Percentiles rank a stretch among this genome's conserved stretches.
Evolutionary conservation across 2,329 filamentous ascomycete genomes (phyloP).

Genomic region (Leptographium galeiforme): DNA sequence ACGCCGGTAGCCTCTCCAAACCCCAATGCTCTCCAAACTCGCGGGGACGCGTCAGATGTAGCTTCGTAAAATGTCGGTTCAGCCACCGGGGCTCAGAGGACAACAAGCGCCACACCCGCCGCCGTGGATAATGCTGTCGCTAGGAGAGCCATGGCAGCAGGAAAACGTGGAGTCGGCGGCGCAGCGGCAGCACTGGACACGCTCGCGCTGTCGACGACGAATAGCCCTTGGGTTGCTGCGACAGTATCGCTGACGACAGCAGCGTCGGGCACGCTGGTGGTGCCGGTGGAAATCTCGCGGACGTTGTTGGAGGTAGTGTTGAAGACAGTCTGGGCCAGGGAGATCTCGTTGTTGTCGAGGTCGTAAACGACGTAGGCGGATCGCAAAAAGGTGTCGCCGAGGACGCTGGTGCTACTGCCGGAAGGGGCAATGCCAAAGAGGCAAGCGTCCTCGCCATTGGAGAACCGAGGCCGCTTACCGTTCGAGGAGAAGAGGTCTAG

Average conservation of each 20-base stretch:
- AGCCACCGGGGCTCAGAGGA: too few species aligned
- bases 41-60: too few species aligned
- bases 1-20: too few species aligned
- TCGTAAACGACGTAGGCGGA: constrained; percentile 68
- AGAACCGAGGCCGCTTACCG: constrained; percentile 35
- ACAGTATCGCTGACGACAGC: constrained; percentile 34
- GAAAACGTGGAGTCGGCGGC: too few species aligned
- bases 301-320: constrained; percentile 38
- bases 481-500: constrained; percentile 34
- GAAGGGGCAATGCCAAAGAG: constrained; percentile 55
- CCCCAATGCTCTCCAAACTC: too few species aligned
- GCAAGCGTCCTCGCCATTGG: constrained; percentile 42
- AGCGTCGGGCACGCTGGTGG: constrained; percentile 38
- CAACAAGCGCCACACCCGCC: neutral
- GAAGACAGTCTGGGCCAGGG: constrained; percentile 53
- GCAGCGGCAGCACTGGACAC: neutral
- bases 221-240: constrained; percentile 31
- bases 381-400: constrained; percentile 64
- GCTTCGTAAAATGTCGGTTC: too few species aligned
- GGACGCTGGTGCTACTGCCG: constrained; percentile 38
- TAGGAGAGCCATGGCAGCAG: neutral
- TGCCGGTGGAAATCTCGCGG: constrained; percentile 39
- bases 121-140: neutral
- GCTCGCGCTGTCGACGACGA: neutral
- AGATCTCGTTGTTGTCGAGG: constrained; percentile 57